A percentile compares a stretch with the other conserved stretches of the same genome.
Evolutionary conservation across 371 early-diverging fungal genomes (phyloP).

Genomic region (Basidiobolus meristosporus): DNA sequence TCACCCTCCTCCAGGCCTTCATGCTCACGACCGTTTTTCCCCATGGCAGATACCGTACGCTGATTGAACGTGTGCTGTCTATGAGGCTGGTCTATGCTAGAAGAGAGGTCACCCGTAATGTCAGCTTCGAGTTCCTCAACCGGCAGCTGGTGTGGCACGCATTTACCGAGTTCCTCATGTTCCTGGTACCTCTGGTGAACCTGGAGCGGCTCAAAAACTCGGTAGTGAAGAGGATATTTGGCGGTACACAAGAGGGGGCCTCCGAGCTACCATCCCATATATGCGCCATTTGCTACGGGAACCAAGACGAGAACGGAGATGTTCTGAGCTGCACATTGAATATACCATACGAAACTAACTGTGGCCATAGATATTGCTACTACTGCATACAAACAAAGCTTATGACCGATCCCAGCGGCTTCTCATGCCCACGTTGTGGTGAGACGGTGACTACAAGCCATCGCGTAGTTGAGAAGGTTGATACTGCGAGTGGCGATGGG

Average conservation of each 20-base stretch:
- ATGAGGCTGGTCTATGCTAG: slow-evolving; percentile 69
- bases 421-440: slow-evolving; percentile 5
- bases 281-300: slow-evolving; percentile 50
- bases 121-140: slow-evolving; percentile 84
- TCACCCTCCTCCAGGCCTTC: no score
- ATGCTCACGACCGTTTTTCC: not conserved
- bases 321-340: slow-evolving; percentile 17
- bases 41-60: slow-evolving; percentile 34
- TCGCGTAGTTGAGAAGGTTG: slow-evolving; percentile 1
- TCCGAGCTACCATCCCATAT: slow-evolving; percentile 34
- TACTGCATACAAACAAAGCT: slow-evolving; percentile 68
- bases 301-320: slow-evolving; percentile 9
- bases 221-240: slow-evolving; percentile 25
- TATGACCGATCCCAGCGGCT: slow-evolving; percentile 19
- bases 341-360: slow-evolving; percentile 54
- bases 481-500: no score
- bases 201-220: slow-evolving; percentile 44
- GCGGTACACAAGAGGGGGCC: slow-evolving; percentile 25
- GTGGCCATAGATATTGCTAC: slow-evolving; percentile 75
- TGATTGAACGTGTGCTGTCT: slow-evolving; percentile 54
- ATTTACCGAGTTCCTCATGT: slow-evolving; percentile 82
- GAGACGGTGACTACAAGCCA: slow-evolving; percentile 8
- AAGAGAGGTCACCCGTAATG: slow-evolving; percentile 49
- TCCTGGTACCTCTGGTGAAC: slow-evolving; percentile 70
- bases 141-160: slow-evolving; percentile 88